phyloP scores from a whole-genome alignment of 202 grass and related monocot genomes.

The Digitaria exilis region DNA sequence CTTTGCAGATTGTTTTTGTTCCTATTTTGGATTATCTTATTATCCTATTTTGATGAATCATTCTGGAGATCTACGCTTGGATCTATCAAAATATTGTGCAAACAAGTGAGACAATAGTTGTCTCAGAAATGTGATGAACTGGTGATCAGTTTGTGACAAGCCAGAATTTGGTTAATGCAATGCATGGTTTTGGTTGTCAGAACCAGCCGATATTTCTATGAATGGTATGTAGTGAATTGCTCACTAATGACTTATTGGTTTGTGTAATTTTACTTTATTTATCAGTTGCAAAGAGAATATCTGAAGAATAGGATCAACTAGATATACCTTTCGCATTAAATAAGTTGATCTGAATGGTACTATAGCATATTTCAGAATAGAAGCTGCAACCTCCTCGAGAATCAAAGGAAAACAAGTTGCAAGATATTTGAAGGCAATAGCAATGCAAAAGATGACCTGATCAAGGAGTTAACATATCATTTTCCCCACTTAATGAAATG shows the following conservation, averaged over 20 bases:
- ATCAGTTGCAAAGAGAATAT: neutral
- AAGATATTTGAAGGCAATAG: constrained; percentile 10
- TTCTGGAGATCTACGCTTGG: neutral
- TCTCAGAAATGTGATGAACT: neutral
- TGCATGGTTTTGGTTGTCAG: constrained; percentile 12
- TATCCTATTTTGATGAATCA: neutral
- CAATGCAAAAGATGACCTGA: neutral
- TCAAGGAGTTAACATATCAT: neutral
- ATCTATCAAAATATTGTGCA: neutral
- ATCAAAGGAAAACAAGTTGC: neutral
- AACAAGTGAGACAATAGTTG: neutral
- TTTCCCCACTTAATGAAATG: neutral
- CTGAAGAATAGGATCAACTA: neutral
- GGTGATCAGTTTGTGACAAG: neutral
- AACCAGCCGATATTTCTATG: neutral
- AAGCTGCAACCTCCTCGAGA: neutral
- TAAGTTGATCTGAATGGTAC: neutral
- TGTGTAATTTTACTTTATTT: neutral
- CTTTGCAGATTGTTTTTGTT: neutral
- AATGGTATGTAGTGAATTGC: too few relatives aligned
- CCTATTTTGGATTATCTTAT: neutral
- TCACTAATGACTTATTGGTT: neutral
- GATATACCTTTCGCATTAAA: neutral
- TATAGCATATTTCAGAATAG: neutral
- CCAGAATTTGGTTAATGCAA: neutral